Percentiles rank a stretch among this genome's conserved stretches.
These are phyloP conservation scores for Leccinum pellstonianum DNA, from an alignment of 768 basidiomycete species.

Conservation along the genomic window DNA sequence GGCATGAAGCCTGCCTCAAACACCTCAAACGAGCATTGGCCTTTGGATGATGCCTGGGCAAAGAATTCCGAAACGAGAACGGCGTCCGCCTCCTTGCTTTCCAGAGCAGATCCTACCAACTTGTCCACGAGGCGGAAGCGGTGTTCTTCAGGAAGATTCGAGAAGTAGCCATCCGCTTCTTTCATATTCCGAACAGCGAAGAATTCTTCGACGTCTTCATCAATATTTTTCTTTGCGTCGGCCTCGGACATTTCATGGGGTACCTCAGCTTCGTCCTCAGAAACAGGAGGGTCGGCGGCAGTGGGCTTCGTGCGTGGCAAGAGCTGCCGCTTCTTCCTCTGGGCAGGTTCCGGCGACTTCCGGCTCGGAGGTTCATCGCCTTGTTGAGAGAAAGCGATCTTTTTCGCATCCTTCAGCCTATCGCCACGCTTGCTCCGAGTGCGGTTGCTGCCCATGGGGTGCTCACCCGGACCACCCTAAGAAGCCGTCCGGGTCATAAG, in stretches of 20 bases:
- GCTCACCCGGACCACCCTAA: slow-evolving; percentile 56
- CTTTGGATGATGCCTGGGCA: slow-evolving; percentile 55
- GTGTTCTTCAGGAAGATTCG: slow-evolving; percentile 61
- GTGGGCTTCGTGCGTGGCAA: not conserved
- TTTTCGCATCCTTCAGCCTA: slow-evolving; percentile 59
- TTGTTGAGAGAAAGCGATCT: slow-evolving; percentile 37
- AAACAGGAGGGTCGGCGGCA: slow-evolving; percentile 35
- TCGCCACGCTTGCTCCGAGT: slow-evolving; percentile 82
- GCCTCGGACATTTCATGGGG: slow-evolving; percentile 45
- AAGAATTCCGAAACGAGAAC: slow-evolving; percentile 78
- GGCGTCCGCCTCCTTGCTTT: slow-evolving; percentile 80
- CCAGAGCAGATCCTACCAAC: slow-evolving; percentile 69
- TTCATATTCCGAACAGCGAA: slow-evolving; percentile 79
- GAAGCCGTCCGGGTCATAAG: slow-evolving; percentile 69
- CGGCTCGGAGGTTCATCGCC: slow-evolving; percentile 46
- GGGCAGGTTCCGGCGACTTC: slow-evolving; percentile 45
- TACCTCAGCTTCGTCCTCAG: slow-evolving; percentile 50
- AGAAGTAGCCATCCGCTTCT: slow-evolving; percentile 68
- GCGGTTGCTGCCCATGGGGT: slow-evolving; percentile 53
- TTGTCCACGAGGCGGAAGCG: slow-evolving; percentile 70
- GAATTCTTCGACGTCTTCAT: slow-evolving; percentile 74
- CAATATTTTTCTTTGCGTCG: too few relatives aligned
- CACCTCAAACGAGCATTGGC: slow-evolving; percentile 51
- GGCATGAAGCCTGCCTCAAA: slow-evolving; percentile 76
- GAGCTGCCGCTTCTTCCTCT: not conserved